A percentile compares a stretch with the other conserved stretches of the same genome.
phyloP scores from a whole-genome alignment of 169 alveolate species.

The Cryptosporidium xiaoi region DNA sequence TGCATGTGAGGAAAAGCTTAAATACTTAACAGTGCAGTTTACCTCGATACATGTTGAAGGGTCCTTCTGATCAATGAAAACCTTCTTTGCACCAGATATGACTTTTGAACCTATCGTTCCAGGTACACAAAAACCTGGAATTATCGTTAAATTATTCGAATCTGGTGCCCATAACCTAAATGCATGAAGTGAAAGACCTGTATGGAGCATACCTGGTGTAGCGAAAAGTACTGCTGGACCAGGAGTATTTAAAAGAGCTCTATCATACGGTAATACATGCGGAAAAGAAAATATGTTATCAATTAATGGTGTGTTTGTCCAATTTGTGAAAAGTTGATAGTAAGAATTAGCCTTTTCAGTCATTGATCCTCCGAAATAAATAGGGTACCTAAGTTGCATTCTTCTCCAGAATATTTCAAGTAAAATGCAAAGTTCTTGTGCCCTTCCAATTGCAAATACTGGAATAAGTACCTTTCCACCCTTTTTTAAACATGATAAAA shows the following conservation, averaged over 20 bases:
- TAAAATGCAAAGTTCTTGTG: constrained; percentile 96
- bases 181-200: constrained; percentile 95
- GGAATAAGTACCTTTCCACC: constrained; percentile 97
- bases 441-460: constrained; percentile 99
- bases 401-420: constrained; percentile 96
- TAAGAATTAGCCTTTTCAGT: constrained; percentile 96
- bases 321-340: constrained; percentile 92
- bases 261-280: constrained; percentile 92
- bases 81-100: constrained; percentile 88
- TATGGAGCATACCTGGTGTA: constrained; percentile 99
- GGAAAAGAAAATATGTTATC: constrained; percentile 93
- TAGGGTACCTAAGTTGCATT: constrained; percentile 91
- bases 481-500: constrained; percentile 79
- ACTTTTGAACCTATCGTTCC: constrained; percentile 97
- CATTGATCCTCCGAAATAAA: constrained; percentile 97
- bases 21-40: constrained; percentile 91
- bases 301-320: constrained; percentile 88
- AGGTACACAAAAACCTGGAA: constrained; percentile 98
- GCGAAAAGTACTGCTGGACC: constrained; percentile 99
- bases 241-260: constrained; percentile 87
- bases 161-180: constrained; percentile 96
- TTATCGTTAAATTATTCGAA: constrained; percentile 92
- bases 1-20: constrained; percentile 98
- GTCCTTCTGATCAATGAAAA: constrained; percentile 75
- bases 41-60: constrained; percentile 88